Evolutionary conservation across 1,284 basidiomycete genomes (phyloP), one percentile per base, ranked within the genome.

Genomic region (Cryptococcus sp.): DNA sequence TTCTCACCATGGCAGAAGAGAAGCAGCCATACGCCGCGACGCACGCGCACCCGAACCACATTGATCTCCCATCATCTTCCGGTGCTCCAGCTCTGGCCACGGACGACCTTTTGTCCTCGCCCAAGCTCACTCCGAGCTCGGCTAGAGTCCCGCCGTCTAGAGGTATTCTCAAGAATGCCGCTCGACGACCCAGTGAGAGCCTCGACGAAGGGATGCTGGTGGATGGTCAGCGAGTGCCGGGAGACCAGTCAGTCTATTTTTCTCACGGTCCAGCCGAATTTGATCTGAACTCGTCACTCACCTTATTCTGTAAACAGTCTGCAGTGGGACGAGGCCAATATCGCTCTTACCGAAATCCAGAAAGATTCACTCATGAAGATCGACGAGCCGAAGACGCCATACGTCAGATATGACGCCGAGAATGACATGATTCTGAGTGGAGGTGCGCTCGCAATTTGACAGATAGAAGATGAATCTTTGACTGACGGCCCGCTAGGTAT

Each of bases 311-410:
- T 20, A 6, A 23, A 5, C 64, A 85, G 85, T 68, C 74, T 94
- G 67, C 89, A 90, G 71, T 95, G 92, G 92, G 92, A 95, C 72
- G 92, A 95, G 74, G 88, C 86, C 75, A 95, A 94, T 72, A 83
- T 95, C 49, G 90, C 90, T 27, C 78, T 90, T 69, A 94, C 91
- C 0, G 92, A 95, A 78, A 87, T 91, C 66, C 86, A 89, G 82
- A 93, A 93, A 78, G 91, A 94, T 71, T 92, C 90, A 67, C 81
- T 91, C 72, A 95, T 94, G 91, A 95, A 93, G 85, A 95, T 95
- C 72, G 92, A 90, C 4, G 92, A 95, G 74, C 92, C 92, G 52
- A 95, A 95, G 84, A 95, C 92, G n/a, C 92, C 92, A 0, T 95
- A 89, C 78, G 91, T 95, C 53, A 83, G 90, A 62, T 93, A 93